Conservation (phyloP, 75 land plant species). For the Isoetes taiwanensis region DNA sequence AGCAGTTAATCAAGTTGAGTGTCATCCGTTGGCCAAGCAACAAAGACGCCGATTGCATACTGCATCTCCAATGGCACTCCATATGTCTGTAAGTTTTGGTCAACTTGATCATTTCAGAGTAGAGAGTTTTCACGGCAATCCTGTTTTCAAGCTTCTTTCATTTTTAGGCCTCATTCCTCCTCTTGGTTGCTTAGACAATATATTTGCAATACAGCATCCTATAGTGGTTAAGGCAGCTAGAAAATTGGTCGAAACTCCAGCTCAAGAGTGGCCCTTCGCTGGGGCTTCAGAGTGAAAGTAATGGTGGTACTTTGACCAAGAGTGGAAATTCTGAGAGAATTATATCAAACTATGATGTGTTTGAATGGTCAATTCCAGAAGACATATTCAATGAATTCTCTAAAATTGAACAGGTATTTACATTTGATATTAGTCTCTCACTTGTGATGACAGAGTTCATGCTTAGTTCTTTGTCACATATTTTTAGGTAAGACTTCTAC, state of each 20-base stretch:
- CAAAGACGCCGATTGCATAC: constrained; percentile 31
- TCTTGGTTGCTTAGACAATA: constrained; percentile 51
- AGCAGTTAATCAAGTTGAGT: constrained; percentile 91
- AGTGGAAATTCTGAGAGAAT: constrained; percentile 53
- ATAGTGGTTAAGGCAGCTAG: constrained; percentile 38
- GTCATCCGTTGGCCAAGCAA: constrained; percentile 85
- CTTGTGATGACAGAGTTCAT: no score
- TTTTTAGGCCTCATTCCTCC: constrained; percentile 58
- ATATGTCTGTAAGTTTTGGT: constrained; percentile 44
- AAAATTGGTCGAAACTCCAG: constrained; percentile 60
- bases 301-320: constrained; percentile 56
- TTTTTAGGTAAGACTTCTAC: no score
- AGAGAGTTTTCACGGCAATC: not conserved
- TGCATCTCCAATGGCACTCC: constrained; percentile 54
- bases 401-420: constrained; percentile 71
- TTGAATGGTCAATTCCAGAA: constrained; percentile 62
- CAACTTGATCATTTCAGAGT: not conserved
- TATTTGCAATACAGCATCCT: constrained; percentile 35
- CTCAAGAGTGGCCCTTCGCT: constrained; percentile 62
- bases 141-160: not conserved
- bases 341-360: constrained; percentile 51
- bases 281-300: constrained; percentile 74
- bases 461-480: no score
- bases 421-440: no score
- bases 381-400: constrained; percentile 43